A percentile compares a stretch with the other conserved stretches of the same genome.
Evolutionary conservation across 2,329 filamentous ascomycete species (phyloP).

Genomic region (Trichoderma citrinoviride): DNA sequence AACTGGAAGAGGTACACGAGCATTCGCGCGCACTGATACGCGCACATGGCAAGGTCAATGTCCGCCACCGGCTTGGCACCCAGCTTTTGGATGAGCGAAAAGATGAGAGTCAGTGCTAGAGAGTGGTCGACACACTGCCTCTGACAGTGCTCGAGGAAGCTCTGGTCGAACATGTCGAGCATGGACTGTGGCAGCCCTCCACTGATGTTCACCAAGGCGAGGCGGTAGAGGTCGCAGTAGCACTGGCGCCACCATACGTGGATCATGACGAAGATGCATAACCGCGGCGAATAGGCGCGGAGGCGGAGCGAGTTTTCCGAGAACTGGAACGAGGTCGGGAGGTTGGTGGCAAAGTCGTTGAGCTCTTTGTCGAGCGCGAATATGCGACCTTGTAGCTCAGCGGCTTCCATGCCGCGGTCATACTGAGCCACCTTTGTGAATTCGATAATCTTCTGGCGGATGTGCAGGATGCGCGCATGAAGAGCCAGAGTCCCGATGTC

Average conservation of each 20-base stretch:
- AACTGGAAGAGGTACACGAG: constrained; percentile 51
- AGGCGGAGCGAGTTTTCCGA: constrained; percentile 56
- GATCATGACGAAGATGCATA: constrained; percentile 59
- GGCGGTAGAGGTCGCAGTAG: constrained; percentile 55
- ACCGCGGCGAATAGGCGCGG: constrained; percentile 54
- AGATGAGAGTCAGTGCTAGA: constrained; percentile 55
- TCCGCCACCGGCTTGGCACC: constrained; percentile 54
- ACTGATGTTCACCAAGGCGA: constrained; percentile 50
- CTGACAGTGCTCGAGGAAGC: constrained; percentile 50
- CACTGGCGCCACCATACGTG: constrained; percentile 60
- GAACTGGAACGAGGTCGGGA: constrained; percentile 57
- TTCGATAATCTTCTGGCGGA: constrained; percentile 54
- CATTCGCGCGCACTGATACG: constrained; percentile 54
- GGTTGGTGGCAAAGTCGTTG: constrained; percentile 50
- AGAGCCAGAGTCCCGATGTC: constrained; percentile 56
- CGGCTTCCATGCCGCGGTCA: constrained; percentile 41
- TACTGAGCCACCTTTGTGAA: constrained; percentile 47
- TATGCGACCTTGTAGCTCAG: constrained; percentile 44
- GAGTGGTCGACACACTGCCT: constrained; percentile 54
- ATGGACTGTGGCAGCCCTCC: constrained; percentile 48
- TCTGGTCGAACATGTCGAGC: constrained; percentile 46
- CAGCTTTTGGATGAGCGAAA: constrained; percentile 50
- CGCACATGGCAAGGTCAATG: constrained; percentile 54
- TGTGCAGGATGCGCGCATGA: constrained; percentile 55
- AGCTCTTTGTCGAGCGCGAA: constrained; percentile 50